Evolutionary conservation across 1,284 basidiomycete species (phyloP), one percentile per base, ranked within the genome.

Genomic region (Trametes pubescens): DNA sequence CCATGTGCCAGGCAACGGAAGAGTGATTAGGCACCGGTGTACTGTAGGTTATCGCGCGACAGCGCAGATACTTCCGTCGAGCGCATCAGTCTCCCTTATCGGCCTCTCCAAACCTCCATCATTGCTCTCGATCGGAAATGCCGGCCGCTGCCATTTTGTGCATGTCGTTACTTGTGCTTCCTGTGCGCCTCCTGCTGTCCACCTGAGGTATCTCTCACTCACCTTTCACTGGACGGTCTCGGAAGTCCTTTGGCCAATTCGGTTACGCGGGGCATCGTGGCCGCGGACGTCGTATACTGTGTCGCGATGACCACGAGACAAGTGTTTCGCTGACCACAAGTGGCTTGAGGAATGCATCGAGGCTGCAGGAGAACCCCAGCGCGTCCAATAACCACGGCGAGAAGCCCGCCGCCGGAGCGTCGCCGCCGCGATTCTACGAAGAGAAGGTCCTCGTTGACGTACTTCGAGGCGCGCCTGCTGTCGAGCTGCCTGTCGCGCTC

Each of bases 1-100:
- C 56, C 60, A 61, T 61, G 60, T 53, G 60, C 47, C 60, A 61
- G 53, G 60, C 53, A 56, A 61, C 53, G 10, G 32, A 24, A 9
- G 21, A 22, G 24, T 37, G n/a, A 43, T 46, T 40, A 56, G 38
- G 21, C 35, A 56, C 29, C 26, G 29, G n/a, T 7, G n/a, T 38
- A 8, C 2, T 6, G 40, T n/a, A 22, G n/a, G 37, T 51, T 43
- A 40, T 49, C 46, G 21, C n/a, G 35, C 24, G 35, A 37, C 47
- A 56, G 53, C 46, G 46, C 34, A 34, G 51, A 32, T 18, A 21
- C 52, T 29, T 32, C 40, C 37, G 22, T 24, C 34, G 46, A 43
- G 34, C 22, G 16, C 48, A 56, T 61, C 60, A 56, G 16, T 38
- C 38, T 46, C 10, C 8, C 46, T 48, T 57, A 57, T 57, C 55